Evolutionary conservation across 2,329 filamentous ascomycete species (phyloP), one percentile per base, ranked within the genome.

Genomic region (Aspergillus persii): DNA sequence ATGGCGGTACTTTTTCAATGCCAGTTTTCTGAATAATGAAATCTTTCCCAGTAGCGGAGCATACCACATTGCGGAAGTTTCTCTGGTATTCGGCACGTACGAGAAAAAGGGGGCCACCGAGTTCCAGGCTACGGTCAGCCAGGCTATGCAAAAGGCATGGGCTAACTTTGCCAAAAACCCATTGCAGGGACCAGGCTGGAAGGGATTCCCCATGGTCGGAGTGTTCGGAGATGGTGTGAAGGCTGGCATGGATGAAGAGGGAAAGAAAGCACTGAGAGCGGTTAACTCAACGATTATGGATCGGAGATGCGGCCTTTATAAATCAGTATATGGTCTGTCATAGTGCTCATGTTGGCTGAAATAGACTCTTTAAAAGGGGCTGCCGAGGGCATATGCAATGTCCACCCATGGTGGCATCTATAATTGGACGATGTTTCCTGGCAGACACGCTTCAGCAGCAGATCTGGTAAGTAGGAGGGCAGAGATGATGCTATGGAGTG

Each of bases 61-160:
- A 2, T 78, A 71, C 48, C 75, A 78, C 52, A 59, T 58, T 15
- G 64, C 66, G 4, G 75, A 77, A 46, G 70, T 77, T n/a, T 64
- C 67, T 3, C 56, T 66, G 23, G 63, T 70, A 9, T 71, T 68
- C 50, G 69, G 70, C 12, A 71, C 70, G 1, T 73, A 72, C 55
- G 51, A 60, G 6, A 50, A 27, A 46, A 53, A 60, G 12, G 63
- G 60, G 39, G 62, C 60, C 2, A 71, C 69, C 1, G 52, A 41
- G 3, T 58, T 63, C 23, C 60, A 71, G 50, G 48, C 54, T 2
- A 53, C 59, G 2, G 50, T 71, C 29, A 67, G 66, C 27, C 57
- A 62, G 4, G 57, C 59, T 12, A 67, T 72, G 54, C 69, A 72
- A 27, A 63, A 59, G 15, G 66, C 66, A 1, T 71, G 69, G 67